These are phyloP conservation scores for Stachybotrys echinatus DNA, from an alignment of 2,329 filamentous ascomycete genomes.

Conservation along the genomic window DNA sequence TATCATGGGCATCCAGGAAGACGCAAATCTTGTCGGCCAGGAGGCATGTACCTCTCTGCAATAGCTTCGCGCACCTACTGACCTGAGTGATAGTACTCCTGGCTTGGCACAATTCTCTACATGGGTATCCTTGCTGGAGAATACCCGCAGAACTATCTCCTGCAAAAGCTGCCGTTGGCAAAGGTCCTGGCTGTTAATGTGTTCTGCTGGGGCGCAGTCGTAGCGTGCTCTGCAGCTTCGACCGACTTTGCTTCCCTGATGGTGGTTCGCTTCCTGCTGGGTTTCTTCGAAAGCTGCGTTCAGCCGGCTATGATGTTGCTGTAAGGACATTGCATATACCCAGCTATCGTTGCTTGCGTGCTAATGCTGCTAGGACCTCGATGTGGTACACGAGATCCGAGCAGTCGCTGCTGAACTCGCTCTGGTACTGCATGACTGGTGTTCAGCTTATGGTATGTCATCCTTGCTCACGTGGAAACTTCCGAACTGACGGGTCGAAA, in stretches of 20 bases:
- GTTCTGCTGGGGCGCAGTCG: conserved; percentile 35
- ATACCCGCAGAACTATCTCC: conserved; percentile 38
- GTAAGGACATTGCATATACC: no score
- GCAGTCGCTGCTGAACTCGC: conserved; percentile 10
- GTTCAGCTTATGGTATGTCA: conserved; percentile 26
- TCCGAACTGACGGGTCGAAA: conserved; percentile 7
- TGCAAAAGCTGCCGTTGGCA: conserved; percentile 39
- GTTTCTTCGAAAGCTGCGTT: conserved; percentile 34
- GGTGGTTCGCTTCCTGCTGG: conserved; percentile 35
- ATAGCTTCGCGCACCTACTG: neutral
- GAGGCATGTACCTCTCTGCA: neutral
- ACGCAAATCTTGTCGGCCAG: conserved; percentile 37
- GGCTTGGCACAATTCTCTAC: conserved; percentile 42
- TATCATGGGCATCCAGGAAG: conserved; percentile 43
- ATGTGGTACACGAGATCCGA: conserved; percentile 12
- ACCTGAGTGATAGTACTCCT: conserved; percentile 45
- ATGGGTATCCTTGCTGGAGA: conserved; percentile 38
- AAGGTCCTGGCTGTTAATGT: conserved; percentile 37
- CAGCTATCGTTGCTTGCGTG: neutral
- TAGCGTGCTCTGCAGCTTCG: conserved; percentile 26
- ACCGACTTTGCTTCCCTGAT: conserved; percentile 33
- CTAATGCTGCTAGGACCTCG: neutral
- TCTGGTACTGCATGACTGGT: conserved; percentile 27
- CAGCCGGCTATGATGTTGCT: no score
- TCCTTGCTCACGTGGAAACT: neutral